Percentiles rank a stretch among this genome's conserved stretches.
These are phyloP conservation scores for Trichomonascaceae sp. DNA, from an alignment of 1,139 yeast species.

Conservation along the genomic window DNA sequence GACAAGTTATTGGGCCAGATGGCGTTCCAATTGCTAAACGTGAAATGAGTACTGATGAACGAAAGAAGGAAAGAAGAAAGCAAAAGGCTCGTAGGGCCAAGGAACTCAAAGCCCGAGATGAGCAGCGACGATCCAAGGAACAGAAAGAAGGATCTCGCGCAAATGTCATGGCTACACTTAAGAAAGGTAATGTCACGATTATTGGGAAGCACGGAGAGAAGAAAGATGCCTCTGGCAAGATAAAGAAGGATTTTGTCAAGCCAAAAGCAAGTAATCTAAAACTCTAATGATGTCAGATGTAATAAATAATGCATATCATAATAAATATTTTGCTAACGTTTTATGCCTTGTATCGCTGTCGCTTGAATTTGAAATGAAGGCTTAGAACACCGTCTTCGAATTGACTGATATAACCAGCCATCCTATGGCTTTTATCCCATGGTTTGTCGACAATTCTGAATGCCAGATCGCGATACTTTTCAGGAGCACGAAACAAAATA, in stretches of 20 bases:
- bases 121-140: conserved; percentile 30
- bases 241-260: conserved; percentile 39
- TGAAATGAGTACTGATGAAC: conserved; percentile 81
- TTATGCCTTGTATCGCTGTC: conserved; percentile 22
- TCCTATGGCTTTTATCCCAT: conserved; percentile 33
- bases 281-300: conserved; percentile 17
- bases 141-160: conserved; percentile 53
- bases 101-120: conserved; percentile 39
- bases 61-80: conserved; percentile 80
- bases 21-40: conserved; percentile 80
- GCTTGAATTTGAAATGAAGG: conserved; percentile 33
- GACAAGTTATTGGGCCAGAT: conserved; percentile 68
- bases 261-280: conserved; percentile 26
- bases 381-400: conserved; percentile 35
- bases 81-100: conserved; percentile 74
- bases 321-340: background rate
- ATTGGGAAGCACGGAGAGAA: conserved; percentile 74
- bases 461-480: conserved; percentile 33
- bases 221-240: conserved; percentile 66
- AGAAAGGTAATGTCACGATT: conserved; percentile 70
- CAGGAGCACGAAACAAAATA: conserved; percentile 31
- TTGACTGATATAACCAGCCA: conserved; percentile 28
- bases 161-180: conserved; percentile 64
- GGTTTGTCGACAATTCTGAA: conserved; percentile 34
- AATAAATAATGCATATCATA: conserved; percentile 5